These are phyloP conservation scores for Trypanosoma lewisi DNA, from an alignment of 208 protist species.

Conservation along the genomic window DNA sequence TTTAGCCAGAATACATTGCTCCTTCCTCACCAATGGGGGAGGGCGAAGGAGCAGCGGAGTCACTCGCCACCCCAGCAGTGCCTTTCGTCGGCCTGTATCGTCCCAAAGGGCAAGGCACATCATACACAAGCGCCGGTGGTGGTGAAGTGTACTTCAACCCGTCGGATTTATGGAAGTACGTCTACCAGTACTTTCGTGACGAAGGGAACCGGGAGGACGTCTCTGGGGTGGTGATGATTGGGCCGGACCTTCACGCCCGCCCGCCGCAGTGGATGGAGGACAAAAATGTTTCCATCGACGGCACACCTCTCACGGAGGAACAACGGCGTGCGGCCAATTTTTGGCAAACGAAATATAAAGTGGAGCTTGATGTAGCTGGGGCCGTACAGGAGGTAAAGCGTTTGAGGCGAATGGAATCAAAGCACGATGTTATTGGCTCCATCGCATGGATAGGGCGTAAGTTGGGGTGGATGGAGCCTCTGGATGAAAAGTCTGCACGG, in stretches of 20 bases:
- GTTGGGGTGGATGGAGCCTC: constrained; percentile 41
- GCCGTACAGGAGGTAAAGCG: constrained; percentile 63
- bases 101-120: constrained; percentile 15
- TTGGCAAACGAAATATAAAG: constrained; percentile 52
- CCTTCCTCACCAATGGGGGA: too few relatives aligned
- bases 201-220: constrained; percentile 21
- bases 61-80: not conserved
- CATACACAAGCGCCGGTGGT: constrained; percentile 33
- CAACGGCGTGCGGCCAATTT: constrained; percentile 35
- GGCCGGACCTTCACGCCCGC: constrained; percentile 51
- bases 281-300: constrained; percentile 77
- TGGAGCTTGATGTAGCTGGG: constrained; percentile 74
- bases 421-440: constrained; percentile 61
- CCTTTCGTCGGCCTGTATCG: not conserved
- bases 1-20: too few relatives aligned
- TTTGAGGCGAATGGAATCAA: constrained; percentile 41
- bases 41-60: constrained; percentile 11
- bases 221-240: constrained; percentile 15
- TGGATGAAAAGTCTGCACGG: constrained; percentile 51
- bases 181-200: constrained; percentile 28
- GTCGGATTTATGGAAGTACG: constrained; percentile 13
- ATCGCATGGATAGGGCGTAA: constrained; percentile 37
- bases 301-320: constrained; percentile 52
- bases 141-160: constrained; percentile 35
- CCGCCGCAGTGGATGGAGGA: constrained; percentile 77